Evolutionary conservation across 192 early-diverging fungal genomes (phyloP).

Genomic region (Coemansia aciculifera): DNA sequence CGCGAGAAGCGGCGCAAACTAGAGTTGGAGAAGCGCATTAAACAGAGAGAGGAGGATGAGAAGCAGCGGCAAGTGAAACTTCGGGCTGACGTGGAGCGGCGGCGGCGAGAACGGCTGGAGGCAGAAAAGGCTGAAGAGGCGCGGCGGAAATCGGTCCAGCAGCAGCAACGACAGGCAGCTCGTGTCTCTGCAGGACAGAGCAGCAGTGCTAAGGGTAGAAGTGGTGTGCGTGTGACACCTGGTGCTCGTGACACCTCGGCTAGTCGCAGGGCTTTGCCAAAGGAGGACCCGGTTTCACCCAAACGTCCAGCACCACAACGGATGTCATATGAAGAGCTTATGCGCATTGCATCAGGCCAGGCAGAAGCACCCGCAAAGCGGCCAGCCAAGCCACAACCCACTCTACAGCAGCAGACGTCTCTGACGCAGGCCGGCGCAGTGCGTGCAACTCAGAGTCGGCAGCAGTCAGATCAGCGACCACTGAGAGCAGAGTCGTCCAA

Average conservation of each 20-base stretch:
- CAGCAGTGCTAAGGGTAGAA: conserved; percentile 6
- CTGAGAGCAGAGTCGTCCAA: not conserved
- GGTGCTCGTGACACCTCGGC: not conserved
- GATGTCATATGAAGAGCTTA: conserved; percentile 48
- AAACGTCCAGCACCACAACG: conserved; percentile 10
- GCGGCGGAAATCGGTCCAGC: conserved; percentile 3
- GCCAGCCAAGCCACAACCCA: not conserved
- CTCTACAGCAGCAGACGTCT: not conserved
- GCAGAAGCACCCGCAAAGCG: not conserved
- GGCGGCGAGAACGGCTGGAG: conserved; percentile 17
- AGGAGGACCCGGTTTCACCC: not conserved
- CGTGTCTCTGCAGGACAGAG: conserved; percentile 1
- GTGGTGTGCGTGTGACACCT: not conserved
- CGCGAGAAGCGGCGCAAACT: conserved; percentile 32
- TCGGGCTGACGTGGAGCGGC: conserved; percentile 15
- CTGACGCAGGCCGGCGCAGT: not conserved
- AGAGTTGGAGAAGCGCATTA: conserved; percentile 35
- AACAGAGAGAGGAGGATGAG: conserved; percentile 39
- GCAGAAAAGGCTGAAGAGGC: conserved; percentile 13
- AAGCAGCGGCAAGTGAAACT: conserved; percentile 15
- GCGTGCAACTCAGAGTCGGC: not conserved
- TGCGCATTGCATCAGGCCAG: conserved; percentile 46
- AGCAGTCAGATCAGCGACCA: not conserved
- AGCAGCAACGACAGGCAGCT: not conserved
- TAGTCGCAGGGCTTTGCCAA: not conserved